Evolutionary conservation across 805 yeast genomes (phyloP).

Genomic region (Hagleromyces aurorensis): DNA sequence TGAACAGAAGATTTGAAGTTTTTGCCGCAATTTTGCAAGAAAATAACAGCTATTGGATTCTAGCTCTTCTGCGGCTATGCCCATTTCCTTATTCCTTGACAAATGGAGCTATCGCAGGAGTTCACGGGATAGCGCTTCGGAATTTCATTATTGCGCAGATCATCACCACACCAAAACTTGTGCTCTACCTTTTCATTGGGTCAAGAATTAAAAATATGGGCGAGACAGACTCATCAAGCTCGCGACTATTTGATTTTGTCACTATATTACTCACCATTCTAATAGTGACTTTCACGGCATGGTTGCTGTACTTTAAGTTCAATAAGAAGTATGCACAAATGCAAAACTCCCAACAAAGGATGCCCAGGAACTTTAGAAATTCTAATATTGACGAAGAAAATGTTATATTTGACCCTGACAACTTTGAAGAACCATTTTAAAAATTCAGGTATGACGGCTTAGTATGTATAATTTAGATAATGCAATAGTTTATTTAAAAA

Average conservation of each 20-base stretch:
- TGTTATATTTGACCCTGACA: too few species aligned
- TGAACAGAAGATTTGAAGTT: conserved; percentile 62
- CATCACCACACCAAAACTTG: conserved; percentile 72
- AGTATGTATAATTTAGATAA: too few species aligned
- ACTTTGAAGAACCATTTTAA: too few species aligned
- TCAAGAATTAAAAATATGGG: conserved; percentile 65
- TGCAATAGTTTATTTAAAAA: conserved; percentile 6
- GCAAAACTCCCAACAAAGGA: conserved; percentile 15
- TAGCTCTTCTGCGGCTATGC: conserved; percentile 71
- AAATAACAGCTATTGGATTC: conserved; percentile 54
- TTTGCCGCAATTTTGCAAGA: conserved; percentile 68
- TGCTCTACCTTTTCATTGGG: conserved; percentile 75
- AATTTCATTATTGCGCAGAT: conserved; percentile 65
- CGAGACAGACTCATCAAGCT: conserved; percentile 40
- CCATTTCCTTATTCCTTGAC: conserved; percentile 91
- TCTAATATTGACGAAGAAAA: neutral
- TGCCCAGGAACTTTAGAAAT: conserved; percentile 3
- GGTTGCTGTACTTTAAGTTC: conserved; percentile 54
- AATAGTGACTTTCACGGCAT: conserved; percentile 54
- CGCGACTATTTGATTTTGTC: conserved; percentile 53
- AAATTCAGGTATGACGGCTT: too few species aligned
- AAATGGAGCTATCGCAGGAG: conserved; percentile 86
- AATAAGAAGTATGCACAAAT: conserved; percentile 30
- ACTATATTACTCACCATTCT: conserved; percentile 50
- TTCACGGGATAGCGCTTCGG: conserved; percentile 60